Base-by-base conservation (phyloP, 1,284 basidiomycete genomes). In the Malassezia caprae region DNA sequence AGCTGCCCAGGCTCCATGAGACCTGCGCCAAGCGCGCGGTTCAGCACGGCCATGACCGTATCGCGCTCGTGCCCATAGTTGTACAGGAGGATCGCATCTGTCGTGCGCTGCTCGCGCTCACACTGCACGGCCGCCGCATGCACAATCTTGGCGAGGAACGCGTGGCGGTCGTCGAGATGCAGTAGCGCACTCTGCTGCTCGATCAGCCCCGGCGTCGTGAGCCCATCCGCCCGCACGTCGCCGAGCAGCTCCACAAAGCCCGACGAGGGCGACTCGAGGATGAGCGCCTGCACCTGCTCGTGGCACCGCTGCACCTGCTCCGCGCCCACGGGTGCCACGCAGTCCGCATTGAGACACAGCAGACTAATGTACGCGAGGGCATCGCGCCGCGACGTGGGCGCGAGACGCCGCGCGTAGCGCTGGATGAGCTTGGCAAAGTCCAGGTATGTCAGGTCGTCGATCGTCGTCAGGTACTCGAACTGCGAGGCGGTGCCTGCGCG, bases 301-400 rank as follows among this genome's bases (percentile, higher is more conserved):
- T 90, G 88, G 12, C 88, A 86, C 34, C 78, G 81, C 66, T 88
- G 84, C 21, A 89, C 78, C 73, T 96, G 91, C 69, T 90, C 86
- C 64, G 82, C 83, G 13, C 89, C 88, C 1, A 86, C 78, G 3
- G 75, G 75, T 21, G 62, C 61, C 1, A 78, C 76, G 1, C 75
- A 84, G 69, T 96, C 90, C 8, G 85, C 80, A 48, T 68, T 64
- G 12, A 99, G 81, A 56, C 85, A 84, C 12, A 96, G 82, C 58
- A 88, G 86, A 73, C 91, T 93, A 34, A 96, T 86, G 68, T 99
- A 98, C 76, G 96, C 90, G 51, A 99, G 77, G 0, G 91, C 94
- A 62, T 91, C 88, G 66, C 87, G 84, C 0, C 90, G 85, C 66
- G 94, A 91, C 79, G 88, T 82, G 74, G 86, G 86, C 42, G 87